Evolutionary conservation across 169 alveolate species (phyloP).

Genomic region (Theileria parva): DNA sequence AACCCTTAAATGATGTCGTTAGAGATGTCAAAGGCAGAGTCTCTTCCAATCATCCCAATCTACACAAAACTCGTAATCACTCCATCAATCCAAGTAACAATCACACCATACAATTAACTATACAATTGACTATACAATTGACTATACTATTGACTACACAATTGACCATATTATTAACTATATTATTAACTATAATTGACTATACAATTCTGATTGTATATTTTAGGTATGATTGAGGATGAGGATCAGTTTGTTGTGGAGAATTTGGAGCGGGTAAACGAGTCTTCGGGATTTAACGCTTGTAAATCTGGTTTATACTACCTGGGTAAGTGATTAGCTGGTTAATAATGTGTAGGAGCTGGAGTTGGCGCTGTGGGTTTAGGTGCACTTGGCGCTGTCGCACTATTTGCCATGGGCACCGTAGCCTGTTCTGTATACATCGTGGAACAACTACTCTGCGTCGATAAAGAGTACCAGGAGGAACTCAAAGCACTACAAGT

Average conservation of each 20-base stretch:
- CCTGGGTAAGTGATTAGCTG: not conserved
- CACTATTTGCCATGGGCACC: not conserved
- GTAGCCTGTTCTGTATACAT: conserved; percentile 13
- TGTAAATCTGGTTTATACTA: conserved; percentile 1
- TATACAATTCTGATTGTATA: too few relatives aligned
- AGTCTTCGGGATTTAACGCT: not conserved
- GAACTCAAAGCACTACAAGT: conserved; percentile 2
- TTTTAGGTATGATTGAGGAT: too few relatives aligned
- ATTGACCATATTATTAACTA: too few relatives aligned
- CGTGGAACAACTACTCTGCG: not conserved
- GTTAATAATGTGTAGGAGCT: not conserved
- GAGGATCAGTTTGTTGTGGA: too few relatives aligned
- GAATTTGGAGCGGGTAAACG: not conserved
- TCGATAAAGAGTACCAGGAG: conserved; percentile 14
- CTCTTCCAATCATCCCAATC: not conserved
- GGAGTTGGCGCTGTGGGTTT: conserved; percentile 13
- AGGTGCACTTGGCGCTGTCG: conserved; percentile 12
- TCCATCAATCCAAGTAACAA: not conserved
- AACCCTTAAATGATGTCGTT: not conserved
- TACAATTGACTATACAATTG: too few relatives aligned
- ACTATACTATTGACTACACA: too few relatives aligned
- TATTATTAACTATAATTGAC: too few relatives aligned
- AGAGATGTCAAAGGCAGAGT: not conserved
- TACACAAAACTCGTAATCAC: not conserved
- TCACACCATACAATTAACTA: too few relatives aligned